phyloP scores from a whole-genome alignment of 306 rosid genomes.

The Prunus dulcis region DNA sequence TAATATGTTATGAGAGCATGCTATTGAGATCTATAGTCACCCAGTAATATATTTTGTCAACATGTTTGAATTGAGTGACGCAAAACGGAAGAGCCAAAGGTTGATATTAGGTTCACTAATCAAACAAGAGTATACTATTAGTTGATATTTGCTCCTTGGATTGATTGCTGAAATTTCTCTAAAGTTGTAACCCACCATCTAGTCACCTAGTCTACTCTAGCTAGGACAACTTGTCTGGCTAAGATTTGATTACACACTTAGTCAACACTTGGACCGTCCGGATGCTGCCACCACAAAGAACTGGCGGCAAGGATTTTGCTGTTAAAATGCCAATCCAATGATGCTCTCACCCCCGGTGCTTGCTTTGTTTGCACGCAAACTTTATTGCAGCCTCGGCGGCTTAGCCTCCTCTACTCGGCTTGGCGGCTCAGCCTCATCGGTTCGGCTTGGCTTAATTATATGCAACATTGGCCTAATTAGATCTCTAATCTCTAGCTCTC shows the following conservation, averaged over 20 bases:
- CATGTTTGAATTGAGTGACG: too few species aligned
- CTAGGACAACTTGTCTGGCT: constrained; percentile 30
- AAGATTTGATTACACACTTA: neutral
- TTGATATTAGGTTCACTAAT: too few species aligned
- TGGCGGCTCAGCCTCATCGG: constrained; percentile 4
- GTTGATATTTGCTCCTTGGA: too few species aligned
- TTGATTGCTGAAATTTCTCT: too few species aligned
- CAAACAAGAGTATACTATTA: too few species aligned
- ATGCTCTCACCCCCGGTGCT: constrained; percentile 12
- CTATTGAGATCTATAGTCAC: too few species aligned
- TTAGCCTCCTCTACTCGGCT: constrained; percentile 14
- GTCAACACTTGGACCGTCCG: constrained; percentile 23
- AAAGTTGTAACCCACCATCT: too few species aligned
- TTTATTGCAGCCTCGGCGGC: constrained; percentile 15
- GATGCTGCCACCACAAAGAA: neutral
- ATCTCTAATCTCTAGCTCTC: neutral
- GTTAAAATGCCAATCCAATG: constrained; percentile 18
- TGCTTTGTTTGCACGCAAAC: constrained; percentile 52
- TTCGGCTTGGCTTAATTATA: neutral
- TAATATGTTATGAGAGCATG: too few species aligned
- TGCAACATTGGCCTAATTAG: neutral
- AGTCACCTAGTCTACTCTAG: neutral
- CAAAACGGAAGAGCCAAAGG: too few species aligned
- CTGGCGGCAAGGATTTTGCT: constrained; percentile 28
- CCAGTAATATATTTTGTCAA: too few species aligned